A percentile compares a stretch with the other conserved stretches of the same genome.
These are phyloP conservation scores for Colletotrichum kahawae DNA, from an alignment of 2,329 filamentous ascomycete genomes.

Conservation along the genomic window DNA sequence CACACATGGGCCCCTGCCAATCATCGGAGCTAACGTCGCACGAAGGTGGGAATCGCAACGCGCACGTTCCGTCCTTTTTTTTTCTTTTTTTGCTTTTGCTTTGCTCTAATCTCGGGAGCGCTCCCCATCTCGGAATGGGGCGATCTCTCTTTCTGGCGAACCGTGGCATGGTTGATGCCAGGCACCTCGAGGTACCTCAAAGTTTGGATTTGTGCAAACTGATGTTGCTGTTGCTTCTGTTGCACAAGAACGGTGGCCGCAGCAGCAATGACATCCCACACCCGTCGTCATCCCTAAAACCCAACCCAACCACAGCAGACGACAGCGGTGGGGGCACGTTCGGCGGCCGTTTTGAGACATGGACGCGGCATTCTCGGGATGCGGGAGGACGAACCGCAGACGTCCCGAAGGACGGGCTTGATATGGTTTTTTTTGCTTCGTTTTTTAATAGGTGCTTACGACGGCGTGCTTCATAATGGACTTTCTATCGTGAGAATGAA, in stretches of 20 bases:
- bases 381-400: background rate
- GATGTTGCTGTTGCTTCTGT: background rate
- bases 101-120: constrained; percentile 1
- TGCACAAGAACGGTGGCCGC: background rate
- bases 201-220: background rate
- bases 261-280: background rate
- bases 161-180: background rate
- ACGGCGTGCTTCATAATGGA: background rate
- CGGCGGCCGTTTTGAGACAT: background rate
- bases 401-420: background rate
- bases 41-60: background rate
- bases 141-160: background rate
- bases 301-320: background rate
- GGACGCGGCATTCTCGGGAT: constrained; percentile 1
- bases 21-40: background rate
- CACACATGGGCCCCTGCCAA: background rate
- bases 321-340: background rate
- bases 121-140: constrained; percentile 18
- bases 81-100: background rate
- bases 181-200: background rate
- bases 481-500: background rate
- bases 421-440: background rate
- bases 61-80: constrained; percentile 8
- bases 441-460: background rate
- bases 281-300: background rate